phyloP scores from a whole-genome alignment of 73 alveolate genomes.

The Tetrahymena borealis region DNA sequence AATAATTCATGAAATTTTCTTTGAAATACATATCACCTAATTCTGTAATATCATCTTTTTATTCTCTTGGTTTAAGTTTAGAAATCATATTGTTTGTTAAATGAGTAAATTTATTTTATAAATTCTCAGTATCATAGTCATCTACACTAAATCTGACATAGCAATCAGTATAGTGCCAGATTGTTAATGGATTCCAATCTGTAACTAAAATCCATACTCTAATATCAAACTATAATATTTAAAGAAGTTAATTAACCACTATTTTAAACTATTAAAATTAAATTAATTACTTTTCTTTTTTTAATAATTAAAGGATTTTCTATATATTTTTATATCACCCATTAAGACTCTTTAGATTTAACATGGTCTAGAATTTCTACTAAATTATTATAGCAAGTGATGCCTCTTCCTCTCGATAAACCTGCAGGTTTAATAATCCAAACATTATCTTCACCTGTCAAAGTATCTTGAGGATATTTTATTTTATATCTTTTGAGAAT shows the following conservation, averaged over 20 bases:
- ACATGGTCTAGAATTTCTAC: constrained; percentile 84
- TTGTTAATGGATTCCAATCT: constrained; percentile 89
- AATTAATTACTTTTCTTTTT: constrained; percentile 75
- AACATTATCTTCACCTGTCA: constrained; percentile 85
- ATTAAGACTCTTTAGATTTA: constrained; percentile 78
- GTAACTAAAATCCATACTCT: constrained; percentile 95
- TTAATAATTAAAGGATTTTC: constrained; percentile 95
- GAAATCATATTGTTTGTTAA: constrained; percentile 93
- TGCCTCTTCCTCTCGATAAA: constrained; percentile 96
- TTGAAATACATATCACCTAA: constrained; percentile 97
- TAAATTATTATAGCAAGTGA: constrained; percentile 73
- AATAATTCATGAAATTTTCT: constrained; percentile 71
- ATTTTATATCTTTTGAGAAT: constrained; percentile 58
- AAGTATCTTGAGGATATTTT: constrained; percentile 73
- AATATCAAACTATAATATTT: constrained; percentile 72
- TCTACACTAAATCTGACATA: constrained; percentile 94
- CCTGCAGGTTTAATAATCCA: constrained; percentile 99
- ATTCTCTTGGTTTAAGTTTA: constrained; percentile 58
- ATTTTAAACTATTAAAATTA: constrained; percentile 16
- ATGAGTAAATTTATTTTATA: constrained; percentile 85
- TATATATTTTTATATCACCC: constrained; percentile 93
- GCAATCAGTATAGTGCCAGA: constrained; percentile 89
- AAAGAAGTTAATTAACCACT: constrained; percentile 33
- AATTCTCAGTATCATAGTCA: constrained; percentile 80
- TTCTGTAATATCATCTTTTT: constrained; percentile 60